phyloP scores from a whole-genome alignment of 2,329 filamentous ascomycete genomes.

The Harringtonia aguacate region DNA sequence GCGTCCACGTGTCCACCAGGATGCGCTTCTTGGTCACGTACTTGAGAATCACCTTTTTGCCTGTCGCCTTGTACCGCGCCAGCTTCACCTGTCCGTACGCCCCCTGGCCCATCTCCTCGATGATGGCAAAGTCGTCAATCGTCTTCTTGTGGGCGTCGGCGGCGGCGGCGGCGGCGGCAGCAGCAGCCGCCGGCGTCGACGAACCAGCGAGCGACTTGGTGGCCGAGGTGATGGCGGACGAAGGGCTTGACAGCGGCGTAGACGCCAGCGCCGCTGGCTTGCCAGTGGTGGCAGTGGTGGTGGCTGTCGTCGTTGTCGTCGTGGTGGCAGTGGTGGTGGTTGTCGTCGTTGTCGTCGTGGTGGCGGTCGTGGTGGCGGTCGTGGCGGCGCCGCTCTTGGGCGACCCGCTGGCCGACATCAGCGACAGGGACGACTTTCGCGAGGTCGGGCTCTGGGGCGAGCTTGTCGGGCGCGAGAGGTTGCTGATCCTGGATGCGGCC shows the following conservation, averaged over 20 bases:
- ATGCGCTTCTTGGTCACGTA: constrained; percentile 97
- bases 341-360: no score
- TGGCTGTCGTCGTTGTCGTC: no score
- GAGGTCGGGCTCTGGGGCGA: neutral
- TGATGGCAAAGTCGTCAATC: constrained; percentile 80
- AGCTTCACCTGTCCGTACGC: constrained; percentile 97
- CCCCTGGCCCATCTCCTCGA: constrained; percentile 97
- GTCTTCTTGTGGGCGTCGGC: constrained; percentile 53
- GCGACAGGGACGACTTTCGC: constrained; percentile 4
- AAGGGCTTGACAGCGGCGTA: neutral
- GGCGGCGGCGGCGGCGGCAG: neutral
- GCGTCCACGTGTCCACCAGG: constrained; percentile 95
- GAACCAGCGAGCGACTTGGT: no score
- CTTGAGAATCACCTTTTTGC: constrained; percentile 86
- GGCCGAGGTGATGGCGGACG: no score
- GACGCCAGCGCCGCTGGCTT: neutral
- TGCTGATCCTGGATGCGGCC: constrained; percentile 40
- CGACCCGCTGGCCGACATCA: neutral
- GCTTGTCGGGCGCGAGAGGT: constrained; percentile 10
- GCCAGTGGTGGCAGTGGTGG: no score
- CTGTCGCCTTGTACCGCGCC: constrained; percentile 70
- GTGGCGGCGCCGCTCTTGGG: constrained; percentile 15
- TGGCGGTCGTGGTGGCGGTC: no score
- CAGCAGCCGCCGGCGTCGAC: neutral
- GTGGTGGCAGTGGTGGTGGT: no score